Percentiles rank a stretch among this genome's conserved stretches.
These are phyloP conservation scores for Wickerhamomyces xylosicus DNA, from an alignment of 805 yeast genomes.

Conservation along the genomic window DNA sequence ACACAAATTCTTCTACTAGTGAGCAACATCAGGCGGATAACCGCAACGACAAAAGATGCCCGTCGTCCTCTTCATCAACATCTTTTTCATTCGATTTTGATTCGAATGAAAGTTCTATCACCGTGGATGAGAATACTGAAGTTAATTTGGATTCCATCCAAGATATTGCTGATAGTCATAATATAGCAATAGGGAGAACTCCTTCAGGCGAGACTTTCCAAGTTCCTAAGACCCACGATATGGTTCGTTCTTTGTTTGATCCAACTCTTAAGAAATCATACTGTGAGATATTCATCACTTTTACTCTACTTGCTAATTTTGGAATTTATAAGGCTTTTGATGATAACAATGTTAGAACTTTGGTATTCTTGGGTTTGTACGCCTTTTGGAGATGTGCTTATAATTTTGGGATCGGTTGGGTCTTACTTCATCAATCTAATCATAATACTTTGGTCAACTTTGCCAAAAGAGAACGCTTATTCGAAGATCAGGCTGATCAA, in stretches of 20 bases:
- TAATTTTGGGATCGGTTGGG: constrained; percentile 70
- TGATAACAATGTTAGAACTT: constrained; percentile 9
- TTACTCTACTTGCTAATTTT: constrained; percentile 27
- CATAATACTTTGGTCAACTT: constrained; percentile 40
- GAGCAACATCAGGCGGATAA: too few species aligned
- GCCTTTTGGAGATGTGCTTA: constrained; percentile 68
- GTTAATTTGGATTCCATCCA: too few species aligned
- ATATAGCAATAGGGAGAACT: constrained; percentile 12
- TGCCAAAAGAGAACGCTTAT: constrained; percentile 36
- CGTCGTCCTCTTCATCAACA: too few species aligned
- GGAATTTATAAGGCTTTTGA: constrained; percentile 21
- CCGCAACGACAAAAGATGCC: too few species aligned
- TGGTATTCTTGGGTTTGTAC: constrained; percentile 41
- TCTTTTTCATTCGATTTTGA: background rate
- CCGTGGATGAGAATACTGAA: too few species aligned
- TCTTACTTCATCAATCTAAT: constrained; percentile 59
- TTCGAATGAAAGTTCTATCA: too few species aligned
- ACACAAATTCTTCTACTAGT: too few species aligned
- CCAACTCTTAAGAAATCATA: constrained; percentile 62
- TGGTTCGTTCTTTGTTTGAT: constrained; percentile 74
- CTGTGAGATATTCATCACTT: constrained; percentile 51
- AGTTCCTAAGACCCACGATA: constrained; percentile 58
- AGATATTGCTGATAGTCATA: background rate
- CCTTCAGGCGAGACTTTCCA: constrained; percentile 22
- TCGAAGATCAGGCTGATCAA: constrained; percentile 23